These are phyloP conservation scores for Hexamita inflata DNA, from an alignment of 208 protist genomes.

Conservation along the genomic window DNA sequence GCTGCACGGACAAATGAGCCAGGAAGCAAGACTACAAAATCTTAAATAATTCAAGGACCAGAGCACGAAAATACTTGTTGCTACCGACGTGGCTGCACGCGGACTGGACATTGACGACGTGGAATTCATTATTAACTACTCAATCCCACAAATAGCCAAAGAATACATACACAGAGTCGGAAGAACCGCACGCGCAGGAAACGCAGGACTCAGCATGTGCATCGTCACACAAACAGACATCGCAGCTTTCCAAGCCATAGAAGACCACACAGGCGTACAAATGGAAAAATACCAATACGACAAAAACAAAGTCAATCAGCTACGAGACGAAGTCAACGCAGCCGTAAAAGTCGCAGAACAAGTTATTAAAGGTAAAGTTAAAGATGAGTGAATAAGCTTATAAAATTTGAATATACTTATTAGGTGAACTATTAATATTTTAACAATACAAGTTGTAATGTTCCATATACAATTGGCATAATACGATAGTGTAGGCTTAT, in stretches of 20 bases:
- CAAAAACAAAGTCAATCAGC: not conserved
- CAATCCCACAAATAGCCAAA: slow-evolving; percentile 86
- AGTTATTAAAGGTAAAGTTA: no score
- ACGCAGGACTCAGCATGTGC: slow-evolving; percentile 71
- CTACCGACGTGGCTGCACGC: slow-evolving; percentile 85
- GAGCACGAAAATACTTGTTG: slow-evolving; percentile 50
- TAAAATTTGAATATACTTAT: no score
- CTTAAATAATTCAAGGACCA: not conserved
- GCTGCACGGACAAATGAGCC: not conserved
- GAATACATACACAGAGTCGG: slow-evolving; percentile 98
- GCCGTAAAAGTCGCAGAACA: not conserved
- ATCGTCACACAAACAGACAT: slow-evolving; percentile 15
- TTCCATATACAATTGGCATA: no score
- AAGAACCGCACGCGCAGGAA: slow-evolving; percentile 89
- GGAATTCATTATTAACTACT: slow-evolving; percentile 88
- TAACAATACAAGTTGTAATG: no score
- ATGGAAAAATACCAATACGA: not conserved
- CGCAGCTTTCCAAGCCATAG: not conserved
- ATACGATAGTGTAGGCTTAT: no score
- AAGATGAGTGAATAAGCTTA: no score
- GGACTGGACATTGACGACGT: slow-evolving; percentile 91
- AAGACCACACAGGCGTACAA: not conserved
- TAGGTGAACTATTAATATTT: no score
- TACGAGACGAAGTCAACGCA: not conserved
- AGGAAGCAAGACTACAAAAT: not conserved